phyloP scores from a whole-genome alignment of 2,329 filamentous ascomycete genomes.

The Fusarium incarnatum region DNA sequence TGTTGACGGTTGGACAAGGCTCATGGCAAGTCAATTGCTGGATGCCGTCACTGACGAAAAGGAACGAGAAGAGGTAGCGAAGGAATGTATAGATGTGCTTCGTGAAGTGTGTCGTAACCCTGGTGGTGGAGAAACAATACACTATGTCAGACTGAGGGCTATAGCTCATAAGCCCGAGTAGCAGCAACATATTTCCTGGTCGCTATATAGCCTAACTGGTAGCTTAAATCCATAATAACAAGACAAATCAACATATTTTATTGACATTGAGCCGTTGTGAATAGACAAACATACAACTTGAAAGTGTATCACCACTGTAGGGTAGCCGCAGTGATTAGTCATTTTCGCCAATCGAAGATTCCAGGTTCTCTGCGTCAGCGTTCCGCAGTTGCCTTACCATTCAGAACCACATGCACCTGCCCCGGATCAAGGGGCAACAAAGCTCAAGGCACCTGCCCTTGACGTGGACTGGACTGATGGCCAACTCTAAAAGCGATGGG shows the following conservation, averaged over 20 bases:
- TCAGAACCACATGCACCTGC: conserved; percentile 15
- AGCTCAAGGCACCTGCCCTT: conserved; percentile 42
- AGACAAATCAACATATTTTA: neutral
- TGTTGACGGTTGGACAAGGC: conserved; percentile 72
- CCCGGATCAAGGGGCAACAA: conserved; percentile 18
- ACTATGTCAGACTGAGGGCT: conserved; percentile 66
- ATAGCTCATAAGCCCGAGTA: conserved; percentile 55
- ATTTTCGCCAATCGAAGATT: conserved; percentile 39
- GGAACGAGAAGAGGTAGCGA: conserved; percentile 64
- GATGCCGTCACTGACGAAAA: conserved; percentile 60
- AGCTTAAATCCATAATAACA: neutral
- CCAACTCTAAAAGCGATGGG: conserved; percentile 1
- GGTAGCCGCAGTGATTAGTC: conserved; percentile 37
- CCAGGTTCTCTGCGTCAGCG: conserved; percentile 40
- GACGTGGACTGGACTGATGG: conserved; percentile 40
- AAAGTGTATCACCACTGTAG: neutral
- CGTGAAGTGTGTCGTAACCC: conserved; percentile 66
- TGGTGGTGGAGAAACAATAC: conserved; percentile 66
- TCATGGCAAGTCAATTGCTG: conserved; percentile 72
- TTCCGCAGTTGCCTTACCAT: neutral
- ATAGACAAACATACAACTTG: neutral
- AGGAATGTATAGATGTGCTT: conserved; percentile 66
- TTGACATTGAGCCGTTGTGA: neutral
- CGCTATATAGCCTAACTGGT: too few relatives aligned
- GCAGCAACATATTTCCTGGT: neutral